phyloP scores from a whole-genome alignment of 2,329 filamentous ascomycete genomes.

The Talaromyces atroroseus region DNA sequence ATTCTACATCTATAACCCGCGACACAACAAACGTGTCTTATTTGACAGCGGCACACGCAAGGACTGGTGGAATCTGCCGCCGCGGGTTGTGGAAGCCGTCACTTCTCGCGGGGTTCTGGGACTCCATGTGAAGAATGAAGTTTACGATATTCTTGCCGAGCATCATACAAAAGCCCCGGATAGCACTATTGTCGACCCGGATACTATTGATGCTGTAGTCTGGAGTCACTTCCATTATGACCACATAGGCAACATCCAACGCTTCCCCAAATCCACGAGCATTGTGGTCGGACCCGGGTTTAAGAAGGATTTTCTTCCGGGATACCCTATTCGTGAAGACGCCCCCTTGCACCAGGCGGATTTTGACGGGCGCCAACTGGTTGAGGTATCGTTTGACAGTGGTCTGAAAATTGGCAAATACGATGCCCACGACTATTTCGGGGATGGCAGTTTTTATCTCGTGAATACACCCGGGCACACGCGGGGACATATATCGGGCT shows the following conservation, averaged over 20 bases:
- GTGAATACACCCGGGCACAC: conserved; percentile 24
- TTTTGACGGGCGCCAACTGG: conserved; percentile 24
- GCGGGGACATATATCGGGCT: conserved; percentile 22
- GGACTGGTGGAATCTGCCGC: conserved; percentile 26
- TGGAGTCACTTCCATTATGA: conserved; percentile 48
- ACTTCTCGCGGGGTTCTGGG: conserved; percentile 18
- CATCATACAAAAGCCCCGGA: not conserved
- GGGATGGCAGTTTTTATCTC: conserved; percentile 28
- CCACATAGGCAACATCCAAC: conserved; percentile 44
- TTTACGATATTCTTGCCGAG: conserved; percentile 28
- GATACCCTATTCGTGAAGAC: conserved; percentile 37
- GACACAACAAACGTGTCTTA: conserved; percentile 19
- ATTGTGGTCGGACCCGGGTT: conserved; percentile 48
- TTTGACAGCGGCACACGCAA: conserved; percentile 28
- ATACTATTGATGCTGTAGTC: conserved; percentile 34
- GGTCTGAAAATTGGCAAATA: conserved; percentile 24
- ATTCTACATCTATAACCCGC: conserved; percentile 18
- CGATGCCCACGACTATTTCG: conserved; percentile 25
- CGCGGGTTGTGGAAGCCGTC: conserved; percentile 18
- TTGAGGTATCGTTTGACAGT: conserved; percentile 18
- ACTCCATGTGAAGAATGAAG: conserved; percentile 22
- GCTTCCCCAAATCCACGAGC: conserved; percentile 38
- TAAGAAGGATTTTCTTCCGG: conserved; percentile 41
- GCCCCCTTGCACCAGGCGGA: conserved; percentile 33
- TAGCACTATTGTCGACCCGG: conserved; percentile 19